Evolutionary conservation across 108 stramenopile genomes (phyloP).

Genomic region (Thalassiosira profunda): DNA sequence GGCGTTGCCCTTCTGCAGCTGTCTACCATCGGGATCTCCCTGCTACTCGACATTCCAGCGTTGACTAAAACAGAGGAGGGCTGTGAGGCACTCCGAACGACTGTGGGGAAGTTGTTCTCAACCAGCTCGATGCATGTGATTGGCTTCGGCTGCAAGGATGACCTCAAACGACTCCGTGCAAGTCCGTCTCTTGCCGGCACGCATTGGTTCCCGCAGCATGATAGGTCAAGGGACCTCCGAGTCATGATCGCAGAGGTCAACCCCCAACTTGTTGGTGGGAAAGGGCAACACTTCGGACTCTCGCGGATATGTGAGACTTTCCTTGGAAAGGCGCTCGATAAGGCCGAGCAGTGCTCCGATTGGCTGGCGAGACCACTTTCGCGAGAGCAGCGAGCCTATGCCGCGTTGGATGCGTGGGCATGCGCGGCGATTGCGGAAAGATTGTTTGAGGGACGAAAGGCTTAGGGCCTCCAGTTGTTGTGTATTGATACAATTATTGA

Average conservation of each 20-base stretch:
- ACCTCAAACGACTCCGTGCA: slow-evolving; percentile 63
- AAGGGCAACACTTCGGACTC: slow-evolving; percentile 49
- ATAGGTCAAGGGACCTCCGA: slow-evolving; percentile 46
- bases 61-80: slow-evolving; percentile 60
- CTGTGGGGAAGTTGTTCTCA: slow-evolving; percentile 62
- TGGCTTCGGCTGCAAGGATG: slow-evolving; percentile 76
- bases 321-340: slow-evolving; percentile 77
- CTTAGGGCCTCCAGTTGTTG: too few species aligned
- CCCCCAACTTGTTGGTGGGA: slow-evolving; percentile 29
- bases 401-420: slow-evolving; percentile 79
- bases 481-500: too few species aligned
- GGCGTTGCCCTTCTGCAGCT: slow-evolving; percentile 72
- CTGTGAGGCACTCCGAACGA: slow-evolving; percentile 51
- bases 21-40: slow-evolving; percentile 34
- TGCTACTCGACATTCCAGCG: slow-evolving; percentile 76
- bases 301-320: slow-evolving; percentile 61
- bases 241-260: slow-evolving; percentile 43
- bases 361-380: slow-evolving; percentile 71
- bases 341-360: slow-evolving; percentile 75
- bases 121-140: slow-evolving; percentile 39
- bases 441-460: too few species aligned
- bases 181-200: slow-evolving; percentile 33
- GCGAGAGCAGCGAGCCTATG: slow-evolving; percentile 66
- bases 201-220: slow-evolving; percentile 46
- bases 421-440: slow-evolving; percentile 63